Evolutionary conservation across 192 early-diverging fungal genomes (phyloP).

Genomic region (Pilobolus umbonatus): DNA sequence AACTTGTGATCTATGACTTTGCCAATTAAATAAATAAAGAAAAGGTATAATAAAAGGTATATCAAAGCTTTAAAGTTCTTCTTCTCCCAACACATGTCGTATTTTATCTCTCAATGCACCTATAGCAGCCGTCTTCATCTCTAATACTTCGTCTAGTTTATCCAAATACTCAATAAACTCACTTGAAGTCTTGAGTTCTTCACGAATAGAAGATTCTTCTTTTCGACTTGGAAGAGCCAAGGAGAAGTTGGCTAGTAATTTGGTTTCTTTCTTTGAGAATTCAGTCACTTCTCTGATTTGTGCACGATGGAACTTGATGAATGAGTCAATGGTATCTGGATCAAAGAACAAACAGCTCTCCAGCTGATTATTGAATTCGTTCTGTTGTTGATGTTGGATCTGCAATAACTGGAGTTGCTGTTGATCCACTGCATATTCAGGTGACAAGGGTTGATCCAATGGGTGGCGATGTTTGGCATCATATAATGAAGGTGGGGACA

Average conservation of each 20-base stretch:
- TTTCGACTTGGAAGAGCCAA: slow-evolving; percentile 49
- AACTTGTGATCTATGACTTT: slow-evolving; percentile 72
- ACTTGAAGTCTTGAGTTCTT: slow-evolving; percentile 23
- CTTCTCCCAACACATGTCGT: slow-evolving; percentile 18
- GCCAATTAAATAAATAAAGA: slow-evolving; percentile 45
- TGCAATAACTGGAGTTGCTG: background rate
- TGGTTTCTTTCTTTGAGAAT: slow-evolving; percentile 61
- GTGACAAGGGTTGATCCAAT: background rate
- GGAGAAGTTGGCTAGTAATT: slow-evolving; percentile 55
- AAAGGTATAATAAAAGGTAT: background rate
- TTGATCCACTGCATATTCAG: too few relatives aligned
- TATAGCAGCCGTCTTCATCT: slow-evolving; percentile 37
- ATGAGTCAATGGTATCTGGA: slow-evolving; percentile 48
- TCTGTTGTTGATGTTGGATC: background rate
- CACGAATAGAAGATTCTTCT: slow-evolving; percentile 13
- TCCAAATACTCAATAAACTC: slow-evolving; percentile 33
- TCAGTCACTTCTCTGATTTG: slow-evolving; percentile 60
- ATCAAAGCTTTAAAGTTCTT: slow-evolving; percentile 8
- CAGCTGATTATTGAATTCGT: background rate
- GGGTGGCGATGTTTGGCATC: background rate
- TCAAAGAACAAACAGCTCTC: slow-evolving; percentile 21
- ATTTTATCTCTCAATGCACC: slow-evolving; percentile 30
- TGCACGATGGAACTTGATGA: slow-evolving; percentile 60
- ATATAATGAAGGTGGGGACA: too few relatives aligned
- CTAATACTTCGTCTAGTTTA: slow-evolving; percentile 41